phyloP scores from a whole-genome alignment of 768 basidiomycete genomes.

The Amanita molliuscula region DNA sequence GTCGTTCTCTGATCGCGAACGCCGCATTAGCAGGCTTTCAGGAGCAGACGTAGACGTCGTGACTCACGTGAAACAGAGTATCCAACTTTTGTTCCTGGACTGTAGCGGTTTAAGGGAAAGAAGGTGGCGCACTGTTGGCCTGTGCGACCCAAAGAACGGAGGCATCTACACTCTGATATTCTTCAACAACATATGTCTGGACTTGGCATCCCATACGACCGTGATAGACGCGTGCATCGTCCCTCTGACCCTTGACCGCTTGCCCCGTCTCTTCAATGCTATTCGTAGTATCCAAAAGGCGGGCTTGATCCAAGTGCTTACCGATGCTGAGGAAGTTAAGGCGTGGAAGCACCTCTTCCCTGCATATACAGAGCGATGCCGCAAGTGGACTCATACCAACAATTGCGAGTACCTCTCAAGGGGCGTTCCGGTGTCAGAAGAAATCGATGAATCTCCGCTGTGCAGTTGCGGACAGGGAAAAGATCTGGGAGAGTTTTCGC shows the following conservation, averaged over 20 bases:
- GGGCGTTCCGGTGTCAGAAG: conserved; percentile 27
- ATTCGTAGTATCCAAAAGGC: background rate
- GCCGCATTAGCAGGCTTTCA: background rate
- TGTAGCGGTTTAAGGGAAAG: background rate
- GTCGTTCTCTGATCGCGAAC: conserved; percentile 10
- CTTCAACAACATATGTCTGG: conserved; percentile 34
- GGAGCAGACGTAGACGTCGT: conserved; percentile 3
- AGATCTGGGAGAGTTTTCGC: conserved; percentile 27
- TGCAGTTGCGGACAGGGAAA: conserved; percentile 47
- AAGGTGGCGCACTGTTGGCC: conserved; percentile 10
- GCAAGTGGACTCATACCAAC: conserved; percentile 36
- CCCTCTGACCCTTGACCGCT: conserved; percentile 18
- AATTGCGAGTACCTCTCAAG: conserved; percentile 35
- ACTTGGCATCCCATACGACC: conserved; percentile 37
- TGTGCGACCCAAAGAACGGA: conserved; percentile 13
- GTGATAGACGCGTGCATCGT: conserved; percentile 40
- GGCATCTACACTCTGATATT: conserved; percentile 32
- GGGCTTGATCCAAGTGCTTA: conserved; percentile 9
- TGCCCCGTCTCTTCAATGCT: background rate
- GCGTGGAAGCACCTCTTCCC: conserved; percentile 46
- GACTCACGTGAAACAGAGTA: conserved; percentile 9
- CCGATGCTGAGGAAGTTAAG: conserved; percentile 22
- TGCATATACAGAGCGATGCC: conserved; percentile 39
- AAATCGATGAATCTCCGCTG: conserved; percentile 28
- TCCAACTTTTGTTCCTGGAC: conserved; percentile 7